A percentile compares a stretch with the other conserved stretches of the same genome.
phyloP scores from a whole-genome alignment of 2,329 filamentous ascomycete genomes.

The Pestalotiopsis sp. region DNA sequence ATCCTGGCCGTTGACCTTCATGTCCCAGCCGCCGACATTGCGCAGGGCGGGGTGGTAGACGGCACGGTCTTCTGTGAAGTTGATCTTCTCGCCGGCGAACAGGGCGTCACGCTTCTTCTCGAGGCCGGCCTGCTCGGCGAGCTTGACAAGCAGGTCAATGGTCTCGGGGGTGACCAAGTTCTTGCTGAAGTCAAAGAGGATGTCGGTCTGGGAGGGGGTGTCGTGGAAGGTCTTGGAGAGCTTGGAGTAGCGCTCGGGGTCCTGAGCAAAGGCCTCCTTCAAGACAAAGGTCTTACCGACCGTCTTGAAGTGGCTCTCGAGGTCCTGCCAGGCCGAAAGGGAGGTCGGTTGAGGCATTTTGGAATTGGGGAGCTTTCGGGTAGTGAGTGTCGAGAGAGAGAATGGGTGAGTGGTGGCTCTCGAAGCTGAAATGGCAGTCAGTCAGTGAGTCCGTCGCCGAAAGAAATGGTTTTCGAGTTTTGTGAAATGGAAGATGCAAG shows the following conservation, averaged over 20 bases:
- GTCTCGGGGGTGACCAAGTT: slow-evolving; percentile 97
- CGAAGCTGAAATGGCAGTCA: background rate
- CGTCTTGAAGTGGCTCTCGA: slow-evolving; percentile 86
- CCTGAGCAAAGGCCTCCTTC: slow-evolving; percentile 89
- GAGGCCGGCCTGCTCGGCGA: slow-evolving; percentile 87
- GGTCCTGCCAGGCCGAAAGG: slow-evolving; percentile 83
- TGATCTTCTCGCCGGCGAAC: slow-evolving; percentile 98
- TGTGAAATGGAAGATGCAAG: background rate
- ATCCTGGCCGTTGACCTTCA: slow-evolving; percentile 86
- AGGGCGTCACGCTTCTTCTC: slow-evolving; percentile 96
- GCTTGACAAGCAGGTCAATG: slow-evolving; percentile 79
- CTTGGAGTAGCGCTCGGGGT: slow-evolving; percentile 86
- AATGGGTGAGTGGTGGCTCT: background rate
- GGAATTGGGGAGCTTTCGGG: slow-evolving; percentile 12
- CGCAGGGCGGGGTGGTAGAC: slow-evolving; percentile 95
- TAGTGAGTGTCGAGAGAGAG: background rate
- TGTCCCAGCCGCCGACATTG: slow-evolving; percentile 81
- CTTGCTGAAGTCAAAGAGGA: slow-evolving; percentile 98
- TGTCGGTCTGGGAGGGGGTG: slow-evolving; percentile 77
- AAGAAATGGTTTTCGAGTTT: background rate
- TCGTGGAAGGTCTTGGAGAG: slow-evolving; percentile 86
- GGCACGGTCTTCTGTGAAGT: slow-evolving; percentile 96
- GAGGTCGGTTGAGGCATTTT: slow-evolving; percentile 82
- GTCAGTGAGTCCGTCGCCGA: background rate
- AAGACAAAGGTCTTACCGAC: slow-evolving; percentile 89